Evolutionary conservation across 2,329 filamentous ascomycete genomes (phyloP), one percentile per base, ranked within the genome.

Genomic region (Aureobasidium uvarum): DNA sequence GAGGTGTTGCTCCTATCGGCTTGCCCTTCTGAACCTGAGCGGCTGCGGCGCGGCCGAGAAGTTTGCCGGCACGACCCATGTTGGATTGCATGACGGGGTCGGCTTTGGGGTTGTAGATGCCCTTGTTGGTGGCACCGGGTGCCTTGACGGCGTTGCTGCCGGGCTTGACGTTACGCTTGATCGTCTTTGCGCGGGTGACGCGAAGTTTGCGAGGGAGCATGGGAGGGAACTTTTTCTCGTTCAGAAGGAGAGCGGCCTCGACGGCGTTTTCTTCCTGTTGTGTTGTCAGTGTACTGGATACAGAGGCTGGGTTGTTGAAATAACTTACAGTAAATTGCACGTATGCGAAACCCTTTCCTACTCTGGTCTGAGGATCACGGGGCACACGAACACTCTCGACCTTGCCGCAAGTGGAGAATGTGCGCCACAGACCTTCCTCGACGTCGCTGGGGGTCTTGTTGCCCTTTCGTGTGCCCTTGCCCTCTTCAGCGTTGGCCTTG

Each of bases 291-390:
- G 50, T 56, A 66, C 54, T 31, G 43, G 31, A 56, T 62, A 64
- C 20, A 13, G 6, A 28, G 13, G 20, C 6, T 55, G 7, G 14
- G 2, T 2, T 6, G 16, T 7, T 13, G 43, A 36, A 7, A 13
- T 14, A 23, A 65, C 63, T 39, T 65, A 51, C 63, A 73, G 89
- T 86, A 78, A 99, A 99, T 74, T 99, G 95, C 18, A 99, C 94
- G 73, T 99, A 99, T 68, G 96, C 96, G 74, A 99, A 92, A 5
- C 95, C 95, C 76, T 99, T 99, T 72, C 95, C 92, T 36, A 99
- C 91, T 58, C 96, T 86, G 8, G 96, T 99, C 70, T 90, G 89
- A 68, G 90, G 83, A 74, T 99, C 95, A 64, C 95, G 87, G 59
- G 97, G 86, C 23, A 99, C 92, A 39, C 95, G 90, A 41, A 99